Evolutionary conservation across 306 rosid species (phyloP).

Genomic region (Vigna trinervia): DNA sequence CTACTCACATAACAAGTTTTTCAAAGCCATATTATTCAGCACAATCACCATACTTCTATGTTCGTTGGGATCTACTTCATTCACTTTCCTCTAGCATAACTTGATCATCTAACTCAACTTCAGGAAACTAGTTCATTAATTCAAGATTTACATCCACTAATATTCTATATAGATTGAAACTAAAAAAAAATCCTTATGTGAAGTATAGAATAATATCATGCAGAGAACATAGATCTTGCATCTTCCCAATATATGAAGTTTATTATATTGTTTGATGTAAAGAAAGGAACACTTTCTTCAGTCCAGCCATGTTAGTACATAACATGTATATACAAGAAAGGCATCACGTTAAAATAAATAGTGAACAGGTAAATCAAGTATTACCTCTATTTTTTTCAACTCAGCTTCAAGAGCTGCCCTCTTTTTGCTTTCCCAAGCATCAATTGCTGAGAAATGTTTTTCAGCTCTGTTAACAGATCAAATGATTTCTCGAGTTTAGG

Average conservation of each 20-base stretch:
- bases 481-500: constrained; percentile 7
- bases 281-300: too few species aligned
- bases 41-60: not conserved
- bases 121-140: too few species aligned
- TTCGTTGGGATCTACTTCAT: not conserved
- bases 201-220: too few species aligned
- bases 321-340: not conserved
- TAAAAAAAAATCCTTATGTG: too few species aligned
- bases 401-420: constrained; percentile 73
- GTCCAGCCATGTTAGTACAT: not conserved
- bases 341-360: constrained; percentile 8
- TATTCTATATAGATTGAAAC: too few species aligned
- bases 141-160: too few species aligned
- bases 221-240: too few species aligned
- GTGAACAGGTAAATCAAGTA: constrained; percentile 1
- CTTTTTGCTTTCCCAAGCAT: constrained; percentile 79
- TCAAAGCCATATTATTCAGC: constrained; percentile 14
- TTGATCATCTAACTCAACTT: too few species aligned
- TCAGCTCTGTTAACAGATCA: constrained; percentile 68
- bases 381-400: constrained; percentile 72
- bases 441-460: constrained; percentile 55
- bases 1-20: constrained; percentile 44
- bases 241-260: too few species aligned
- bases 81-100: too few species aligned
- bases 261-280: too few species aligned